phyloP scores from a whole-genome alignment of 148 eudicot species.

The Chenopodium album region DNA sequence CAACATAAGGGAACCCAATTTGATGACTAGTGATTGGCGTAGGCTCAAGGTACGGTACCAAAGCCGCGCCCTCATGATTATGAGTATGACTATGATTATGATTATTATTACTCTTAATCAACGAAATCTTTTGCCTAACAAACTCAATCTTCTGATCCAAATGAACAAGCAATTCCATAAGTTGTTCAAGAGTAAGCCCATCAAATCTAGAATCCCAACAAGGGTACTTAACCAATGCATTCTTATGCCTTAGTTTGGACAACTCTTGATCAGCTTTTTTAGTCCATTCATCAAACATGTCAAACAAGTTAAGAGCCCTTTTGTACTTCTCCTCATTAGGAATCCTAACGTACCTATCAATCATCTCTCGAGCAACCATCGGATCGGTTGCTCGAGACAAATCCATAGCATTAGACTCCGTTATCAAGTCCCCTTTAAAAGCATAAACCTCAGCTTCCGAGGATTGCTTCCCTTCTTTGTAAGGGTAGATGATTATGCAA shows the following conservation, averaged over 20 bases:
- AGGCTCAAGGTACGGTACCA: neutral
- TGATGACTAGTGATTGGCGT: conserved; percentile 9
- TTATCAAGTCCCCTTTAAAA: neutral
- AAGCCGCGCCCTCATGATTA: neutral
- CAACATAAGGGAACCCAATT: conserved; percentile 1
- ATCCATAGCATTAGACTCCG: neutral
- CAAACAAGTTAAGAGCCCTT: conserved; percentile 18
- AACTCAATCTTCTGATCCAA: conserved; percentile 25
- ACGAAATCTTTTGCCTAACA: conserved; percentile 14
- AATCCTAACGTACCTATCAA: conserved; percentile 19
- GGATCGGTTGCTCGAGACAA: neutral
- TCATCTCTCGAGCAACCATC: conserved; percentile 16
- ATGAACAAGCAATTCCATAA: conserved; percentile 23
- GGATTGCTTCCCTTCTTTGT: conserved; percentile 13
- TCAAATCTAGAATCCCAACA: conserved; percentile 9
- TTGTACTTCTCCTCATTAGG: conserved; percentile 22
- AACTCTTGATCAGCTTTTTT: conserved; percentile 30
- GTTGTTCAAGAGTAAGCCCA: conserved; percentile 14
- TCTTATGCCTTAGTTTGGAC: conserved; percentile 21
- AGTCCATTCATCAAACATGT: conserved; percentile 36
- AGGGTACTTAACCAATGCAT: conserved; percentile 27
- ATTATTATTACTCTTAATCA: conserved; percentile 16
- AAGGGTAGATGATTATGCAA: conserved; percentile 35
- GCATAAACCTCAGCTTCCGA: conserved; percentile 22
- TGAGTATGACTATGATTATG: neutral